A percentile compares a stretch with the other conserved stretches of the same genome.
phyloP scores from a whole-genome alignment of 768 basidiomycete species.

The Cyathus striatus region DNA sequence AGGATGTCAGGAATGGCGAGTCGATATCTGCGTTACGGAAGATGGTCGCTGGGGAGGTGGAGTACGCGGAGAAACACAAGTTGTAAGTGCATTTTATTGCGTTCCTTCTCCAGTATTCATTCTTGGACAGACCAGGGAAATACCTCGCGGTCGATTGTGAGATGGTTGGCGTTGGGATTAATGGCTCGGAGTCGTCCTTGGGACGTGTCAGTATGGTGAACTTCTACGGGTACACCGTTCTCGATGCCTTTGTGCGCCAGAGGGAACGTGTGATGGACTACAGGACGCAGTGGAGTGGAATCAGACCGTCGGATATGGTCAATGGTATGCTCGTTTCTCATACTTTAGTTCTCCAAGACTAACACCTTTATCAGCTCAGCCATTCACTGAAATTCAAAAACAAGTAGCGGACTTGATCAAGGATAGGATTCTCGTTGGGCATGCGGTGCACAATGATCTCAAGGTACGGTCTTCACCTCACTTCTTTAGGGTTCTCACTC shows the following conservation, averaged over 20 bases:
- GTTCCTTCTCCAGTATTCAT: not conserved
- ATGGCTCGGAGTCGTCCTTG: conserved; percentile 76
- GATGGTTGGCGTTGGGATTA: conserved; percentile 94
- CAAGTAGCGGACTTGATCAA: conserved; percentile 71
- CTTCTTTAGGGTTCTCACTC: conserved; percentile 2
- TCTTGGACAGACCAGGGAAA: conserved; percentile 48
- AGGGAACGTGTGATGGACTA: conserved; percentile 90
- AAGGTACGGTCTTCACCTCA: conserved; percentile 43
- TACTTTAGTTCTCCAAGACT: no score
- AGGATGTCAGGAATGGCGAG: not conserved
- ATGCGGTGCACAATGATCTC: conserved; percentile 88
- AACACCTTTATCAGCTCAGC: no score
- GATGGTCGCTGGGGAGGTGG: not conserved
- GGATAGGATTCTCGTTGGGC: conserved; percentile 80
- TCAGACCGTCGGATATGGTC: conserved; percentile 70
- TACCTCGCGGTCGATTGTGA: conserved; percentile 92
- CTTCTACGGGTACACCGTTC: conserved; percentile 69
- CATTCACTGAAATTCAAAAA: conserved; percentile 77
- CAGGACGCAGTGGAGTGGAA: conserved; percentile 84
- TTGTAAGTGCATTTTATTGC: conserved; percentile 1
- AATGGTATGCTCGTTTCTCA: no score
- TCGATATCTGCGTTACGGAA: not conserved
- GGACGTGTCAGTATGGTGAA: conserved; percentile 91
- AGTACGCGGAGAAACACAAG: not conserved
- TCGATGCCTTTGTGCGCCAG: conserved; percentile 86